phyloP scores from a whole-genome alignment of 2,329 filamentous ascomycete species.

The Microdochium nivale region DNA sequence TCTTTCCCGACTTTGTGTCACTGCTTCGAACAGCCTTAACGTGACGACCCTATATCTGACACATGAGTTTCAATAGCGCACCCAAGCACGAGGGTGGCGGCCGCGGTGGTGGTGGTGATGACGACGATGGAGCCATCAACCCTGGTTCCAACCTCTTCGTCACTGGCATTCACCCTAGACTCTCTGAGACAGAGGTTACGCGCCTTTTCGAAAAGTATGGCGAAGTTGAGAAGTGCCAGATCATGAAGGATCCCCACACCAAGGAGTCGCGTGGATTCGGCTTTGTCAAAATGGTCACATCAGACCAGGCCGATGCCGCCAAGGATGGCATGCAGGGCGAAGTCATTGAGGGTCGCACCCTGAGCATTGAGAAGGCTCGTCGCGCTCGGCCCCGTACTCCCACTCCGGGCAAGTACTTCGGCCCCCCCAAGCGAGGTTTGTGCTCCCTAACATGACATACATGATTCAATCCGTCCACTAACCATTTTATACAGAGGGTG shows the following conservation, averaged over 20 bases:
- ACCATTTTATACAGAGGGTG: conserved; percentile 39
- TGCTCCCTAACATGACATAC: conserved; percentile 17
- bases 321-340: conserved; percentile 95
- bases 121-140: conserved; percentile 77
- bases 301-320: conserved; percentile 91
- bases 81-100: conserved; percentile 43
- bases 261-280: conserved; percentile 98
- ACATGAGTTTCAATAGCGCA: conserved; percentile 20
- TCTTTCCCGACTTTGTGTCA: neutral
- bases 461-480: conserved; percentile 31
- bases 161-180: conserved; percentile 90
- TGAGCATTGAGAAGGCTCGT: conserved; percentile 98
- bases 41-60: conserved; percentile 6
- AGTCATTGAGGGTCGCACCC: conserved; percentile 84
- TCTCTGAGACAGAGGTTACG: conserved; percentile 82
- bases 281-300: conserved; percentile 97
- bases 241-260: conserved; percentile 97
- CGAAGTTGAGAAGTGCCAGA: conserved; percentile 97
- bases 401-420: conserved; percentile 98
- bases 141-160: conserved; percentile 98
- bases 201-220: conserved; percentile 98
- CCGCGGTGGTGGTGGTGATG: conserved; percentile 38
- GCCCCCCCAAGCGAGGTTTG: conserved; percentile 93
- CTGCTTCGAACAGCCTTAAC: neutral
- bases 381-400: conserved; percentile 90